Base-by-base conservation (phyloP, 1,284 basidiomycete genomes). In the Cutaneotrichosporon arboriforme region DNA sequence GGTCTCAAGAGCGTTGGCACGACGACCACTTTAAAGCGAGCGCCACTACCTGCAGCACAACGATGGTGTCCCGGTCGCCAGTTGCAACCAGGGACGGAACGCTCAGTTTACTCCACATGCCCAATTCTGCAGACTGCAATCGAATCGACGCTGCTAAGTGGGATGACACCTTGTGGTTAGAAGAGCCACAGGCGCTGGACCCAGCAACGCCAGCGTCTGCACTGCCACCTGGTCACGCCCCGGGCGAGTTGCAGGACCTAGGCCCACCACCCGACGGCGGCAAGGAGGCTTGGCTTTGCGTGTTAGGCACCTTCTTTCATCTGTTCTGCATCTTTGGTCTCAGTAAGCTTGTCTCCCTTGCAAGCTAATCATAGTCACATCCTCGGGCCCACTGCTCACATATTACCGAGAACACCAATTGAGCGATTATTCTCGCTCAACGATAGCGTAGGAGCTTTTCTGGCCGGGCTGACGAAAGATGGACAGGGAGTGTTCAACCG, bases 181-280 rank as follows among this genome's bases (percentile, higher is more conserved):
- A 31, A 31, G 26, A 31, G 5, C 10, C 26, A 5, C 26, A 31
- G 10, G n/a, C 26, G 10, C 26, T 10, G 26, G 26, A 31, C 10
- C 7, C 26, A 5, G 26, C 26, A 31, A 31, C 26, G 7, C 26
- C 26, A 7, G 26, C 26, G 26, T 31, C 26, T 10, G 26, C 26
- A 31, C 26, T 31, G 26, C 26, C 26, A 7, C 26, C 26, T 31
- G 26, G 26, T 7, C 26, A 31, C 10, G 26, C 26, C 10, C 26
- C 26, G 26, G 26, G 26, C 7, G 26, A 31, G 26, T 31, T n/a
- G n/a, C n/a, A 46, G 23, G 55, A 52, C 31, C 39, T 62, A 2
- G 60, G 58, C 1, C 60, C 62, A 1, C 57, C 64, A 21, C 64
- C 64, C 4, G 64, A 66, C 42, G 64, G 64, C 3, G 64, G 64